Percentiles rank a stretch among this genome's conserved stretches.
These are phyloP conservation scores for Theileria sp. DNA, from an alignment of 169 alveolate species.

Conservation along the genomic window DNA sequence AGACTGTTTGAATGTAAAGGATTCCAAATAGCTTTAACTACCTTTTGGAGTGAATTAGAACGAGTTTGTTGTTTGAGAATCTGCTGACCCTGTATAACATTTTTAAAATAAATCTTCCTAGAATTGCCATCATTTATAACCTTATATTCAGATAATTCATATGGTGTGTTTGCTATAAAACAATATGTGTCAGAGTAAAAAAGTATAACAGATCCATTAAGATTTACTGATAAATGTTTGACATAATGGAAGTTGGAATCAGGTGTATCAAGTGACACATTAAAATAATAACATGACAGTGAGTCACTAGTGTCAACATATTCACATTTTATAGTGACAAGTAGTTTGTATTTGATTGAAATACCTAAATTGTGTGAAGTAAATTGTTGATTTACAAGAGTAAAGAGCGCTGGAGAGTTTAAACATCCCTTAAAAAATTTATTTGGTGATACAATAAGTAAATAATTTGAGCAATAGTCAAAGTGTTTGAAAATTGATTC, in stretches of 20 bases:
- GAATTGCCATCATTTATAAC: constrained; percentile 28
- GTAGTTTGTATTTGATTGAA: neutral
- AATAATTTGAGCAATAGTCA: constrained; percentile 21
- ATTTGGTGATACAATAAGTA: neutral
- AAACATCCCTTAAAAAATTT: constrained; percentile 14
- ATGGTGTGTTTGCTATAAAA: constrained; percentile 37
- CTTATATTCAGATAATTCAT: constrained; percentile 37
- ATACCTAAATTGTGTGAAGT: constrained; percentile 16
- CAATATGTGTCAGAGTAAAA: constrained; percentile 22
- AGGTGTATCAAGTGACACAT: constrained; percentile 36
- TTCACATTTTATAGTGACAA: constrained; percentile 47
- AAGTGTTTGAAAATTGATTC: constrained; percentile 8
- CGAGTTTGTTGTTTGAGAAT: neutral
- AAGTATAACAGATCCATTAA: constrained; percentile 33
- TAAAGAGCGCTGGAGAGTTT: constrained; percentile 43
- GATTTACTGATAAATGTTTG: constrained; percentile 47
- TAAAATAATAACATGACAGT: constrained; percentile 32
- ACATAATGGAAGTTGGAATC: constrained; percentile 37
- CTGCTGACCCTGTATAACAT: constrained; percentile 9
- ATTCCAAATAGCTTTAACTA: constrained; percentile 20
- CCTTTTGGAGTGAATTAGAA: neutral
- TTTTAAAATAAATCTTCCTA: neutral
- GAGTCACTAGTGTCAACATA: constrained; percentile 5
- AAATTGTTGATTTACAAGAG: constrained; percentile 41
- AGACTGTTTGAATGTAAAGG: neutral